Conservation (phyloP, 2,329 filamentous ascomycete species). For the Rhexocercosporidium sp. region DNA sequence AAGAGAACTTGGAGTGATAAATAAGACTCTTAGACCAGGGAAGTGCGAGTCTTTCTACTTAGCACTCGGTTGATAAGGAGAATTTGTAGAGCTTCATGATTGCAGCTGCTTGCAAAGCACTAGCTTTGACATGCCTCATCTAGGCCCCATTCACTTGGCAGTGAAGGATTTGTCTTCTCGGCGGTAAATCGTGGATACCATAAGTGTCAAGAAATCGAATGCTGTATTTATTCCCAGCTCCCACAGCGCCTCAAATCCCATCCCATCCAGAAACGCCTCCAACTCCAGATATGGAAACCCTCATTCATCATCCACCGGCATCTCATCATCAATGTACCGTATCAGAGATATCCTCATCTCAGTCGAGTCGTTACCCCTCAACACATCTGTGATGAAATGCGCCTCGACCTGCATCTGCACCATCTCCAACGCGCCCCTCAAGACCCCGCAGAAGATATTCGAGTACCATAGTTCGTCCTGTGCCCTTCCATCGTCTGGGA, state of each 20-base stretch:
- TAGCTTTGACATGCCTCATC: not conserved
- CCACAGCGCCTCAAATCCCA: not conserved
- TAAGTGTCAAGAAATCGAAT: not conserved
- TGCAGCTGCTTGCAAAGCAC: not conserved
- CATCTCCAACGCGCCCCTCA: slow-evolving; percentile 94
- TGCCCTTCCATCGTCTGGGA: slow-evolving; percentile 92
- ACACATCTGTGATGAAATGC: slow-evolving; percentile 91
- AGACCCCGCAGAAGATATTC: slow-evolving; percentile 92
- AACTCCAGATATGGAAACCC: slow-evolving; percentile 21
- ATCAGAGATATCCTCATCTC: slow-evolving; percentile 95
- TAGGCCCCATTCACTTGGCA: not conserved
- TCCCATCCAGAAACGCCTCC: slow-evolving; percentile 24
- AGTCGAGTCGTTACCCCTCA: slow-evolving; percentile 92
- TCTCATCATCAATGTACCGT: slow-evolving; percentile 95
- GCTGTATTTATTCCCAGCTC: not conserved
- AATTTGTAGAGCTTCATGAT: not conserved
- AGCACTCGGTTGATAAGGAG: not conserved
- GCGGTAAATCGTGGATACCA: not conserved
- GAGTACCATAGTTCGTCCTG: slow-evolving; percentile 99
- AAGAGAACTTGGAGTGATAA: too few relatives aligned
- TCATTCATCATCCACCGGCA: slow-evolving; percentile 89
- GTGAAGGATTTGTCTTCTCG: not conserved
- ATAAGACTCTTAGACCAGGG: too few relatives aligned
- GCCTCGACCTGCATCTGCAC: slow-evolving; percentile 99
- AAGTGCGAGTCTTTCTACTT: not conserved